Conservation (phyloP, 345 rosid species). For the Murraya paniculata region DNA sequence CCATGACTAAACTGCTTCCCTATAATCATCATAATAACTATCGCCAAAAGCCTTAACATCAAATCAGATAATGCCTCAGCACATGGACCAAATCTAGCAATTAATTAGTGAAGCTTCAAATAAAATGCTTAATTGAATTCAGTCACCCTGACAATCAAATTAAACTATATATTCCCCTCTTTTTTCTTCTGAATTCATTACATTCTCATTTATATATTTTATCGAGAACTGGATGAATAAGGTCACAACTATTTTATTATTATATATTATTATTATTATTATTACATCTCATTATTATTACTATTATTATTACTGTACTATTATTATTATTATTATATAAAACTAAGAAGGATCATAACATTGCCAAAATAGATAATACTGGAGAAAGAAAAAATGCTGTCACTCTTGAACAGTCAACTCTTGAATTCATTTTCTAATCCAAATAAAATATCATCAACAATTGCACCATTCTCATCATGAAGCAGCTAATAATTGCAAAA, state of each 20-base stretch:
- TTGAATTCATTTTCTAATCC: too few species aligned
- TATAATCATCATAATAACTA: neutral
- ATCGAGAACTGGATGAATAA: slow-evolving; percentile 6
- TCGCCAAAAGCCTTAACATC: neutral
- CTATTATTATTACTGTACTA: too few species aligned
- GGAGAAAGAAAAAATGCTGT: too few species aligned
- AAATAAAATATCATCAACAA: too few species aligned
- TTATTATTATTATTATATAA: too few species aligned
- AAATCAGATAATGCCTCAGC: neutral
- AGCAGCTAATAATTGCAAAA: too few species aligned
- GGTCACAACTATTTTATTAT: neutral
- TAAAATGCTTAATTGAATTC: neutral
- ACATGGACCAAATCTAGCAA: neutral
- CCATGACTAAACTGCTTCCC: neutral
- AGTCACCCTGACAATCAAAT: neutral
- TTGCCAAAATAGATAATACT: too few species aligned
- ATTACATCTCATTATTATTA: too few species aligned
- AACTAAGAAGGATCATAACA: too few species aligned
- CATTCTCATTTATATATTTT: neutral
- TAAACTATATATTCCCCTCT: neutral
- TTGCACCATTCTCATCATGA: too few species aligned
- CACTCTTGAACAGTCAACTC: too few species aligned
- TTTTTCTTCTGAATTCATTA: neutral
- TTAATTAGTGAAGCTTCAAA: neutral
- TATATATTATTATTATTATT: too few species aligned